Conservation (phyloP, 345 rosid genomes). For the Microcos paniculata region DNA sequence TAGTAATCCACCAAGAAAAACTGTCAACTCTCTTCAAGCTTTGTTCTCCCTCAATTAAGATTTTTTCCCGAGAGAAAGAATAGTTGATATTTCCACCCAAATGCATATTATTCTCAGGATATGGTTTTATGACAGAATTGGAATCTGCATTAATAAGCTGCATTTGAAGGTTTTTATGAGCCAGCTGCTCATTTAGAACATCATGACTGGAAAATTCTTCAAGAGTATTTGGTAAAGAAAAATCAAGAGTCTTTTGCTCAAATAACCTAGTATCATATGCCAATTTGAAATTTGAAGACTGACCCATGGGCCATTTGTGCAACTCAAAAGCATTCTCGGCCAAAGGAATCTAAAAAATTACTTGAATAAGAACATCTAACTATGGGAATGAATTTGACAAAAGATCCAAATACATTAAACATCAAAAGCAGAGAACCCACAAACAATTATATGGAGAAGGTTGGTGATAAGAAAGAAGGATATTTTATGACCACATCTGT, state of each 20-base stretch:
- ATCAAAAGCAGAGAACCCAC: background rate
- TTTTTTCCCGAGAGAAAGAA: constrained; percentile 38
- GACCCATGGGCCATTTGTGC: constrained; percentile 37
- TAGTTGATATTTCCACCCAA: constrained; percentile 45
- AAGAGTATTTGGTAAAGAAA: constrained; percentile 25
- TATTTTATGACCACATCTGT: background rate
- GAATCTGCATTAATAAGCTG: constrained; percentile 34
- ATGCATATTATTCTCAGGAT: constrained; percentile 41
- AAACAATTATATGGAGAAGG: background rate
- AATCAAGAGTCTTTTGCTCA: constrained; percentile 46
- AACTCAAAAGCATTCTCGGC: constrained; percentile 31
- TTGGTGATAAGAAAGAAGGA: background rate
- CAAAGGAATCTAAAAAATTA: constrained; percentile 38
- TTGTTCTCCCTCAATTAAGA: constrained; percentile 56
- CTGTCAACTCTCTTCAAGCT: constrained; percentile 86
- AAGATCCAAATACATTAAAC: background rate
- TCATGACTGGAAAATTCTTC: constrained; percentile 37
- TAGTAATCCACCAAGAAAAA: constrained; percentile 79
- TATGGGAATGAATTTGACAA: constrained; percentile 3
- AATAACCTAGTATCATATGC: constrained; percentile 44
- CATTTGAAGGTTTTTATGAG: constrained; percentile 29
- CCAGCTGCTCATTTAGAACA: constrained; percentile 37
- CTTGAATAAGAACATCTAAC: constrained; percentile 18
- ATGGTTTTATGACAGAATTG: constrained; percentile 26
- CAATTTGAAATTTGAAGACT: constrained; percentile 39